Evolutionary conservation across 345 rosid genomes (phyloP).

Genomic region (Salix koriyanagi): DNA sequence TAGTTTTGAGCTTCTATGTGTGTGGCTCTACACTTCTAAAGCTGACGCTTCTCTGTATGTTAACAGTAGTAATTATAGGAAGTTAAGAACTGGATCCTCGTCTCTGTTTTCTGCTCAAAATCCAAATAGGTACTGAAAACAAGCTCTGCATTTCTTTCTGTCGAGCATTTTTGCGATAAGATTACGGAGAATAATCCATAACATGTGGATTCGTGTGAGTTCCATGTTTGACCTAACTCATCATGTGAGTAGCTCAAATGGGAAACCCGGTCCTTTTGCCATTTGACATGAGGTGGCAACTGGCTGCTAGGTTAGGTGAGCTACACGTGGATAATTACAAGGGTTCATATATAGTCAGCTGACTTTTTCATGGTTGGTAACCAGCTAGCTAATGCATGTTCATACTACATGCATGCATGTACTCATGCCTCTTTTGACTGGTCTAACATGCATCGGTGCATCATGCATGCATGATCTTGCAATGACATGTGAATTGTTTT

Average conservation of each 20-base stretch:
- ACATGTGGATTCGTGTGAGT: conserved; percentile 5
- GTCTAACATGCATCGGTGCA: conserved; percentile 22
- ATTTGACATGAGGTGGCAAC: conserved; percentile 46
- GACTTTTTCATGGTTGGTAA: conserved; percentile 30
- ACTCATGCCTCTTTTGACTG: conserved; percentile 28
- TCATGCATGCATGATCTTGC: background rate
- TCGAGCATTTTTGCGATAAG: background rate
- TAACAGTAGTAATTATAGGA: background rate
- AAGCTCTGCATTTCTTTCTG: background rate
- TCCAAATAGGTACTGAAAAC: background rate
- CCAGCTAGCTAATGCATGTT: conserved; percentile 15
- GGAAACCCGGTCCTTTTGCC: conserved; percentile 34
- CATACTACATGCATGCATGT: conserved; percentile 18
- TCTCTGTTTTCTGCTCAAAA: background rate
- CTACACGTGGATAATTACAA: conserved; percentile 72
- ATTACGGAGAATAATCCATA: conserved; percentile 5
- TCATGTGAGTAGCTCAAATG: conserved; percentile 21
- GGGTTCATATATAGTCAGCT: conserved; percentile 17
- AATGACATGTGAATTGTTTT: background rate
- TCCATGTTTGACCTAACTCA: conserved; percentile 49
- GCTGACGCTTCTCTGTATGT: background rate
- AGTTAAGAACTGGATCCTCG: background rate
- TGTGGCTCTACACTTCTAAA: background rate
- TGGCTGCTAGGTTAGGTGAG: conserved; percentile 52
- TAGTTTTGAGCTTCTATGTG: background rate